These are phyloP conservation scores for Scolecobasidium constrictum DNA, from an alignment of 2,329 filamentous ascomycete genomes.

Conservation along the genomic window DNA sequence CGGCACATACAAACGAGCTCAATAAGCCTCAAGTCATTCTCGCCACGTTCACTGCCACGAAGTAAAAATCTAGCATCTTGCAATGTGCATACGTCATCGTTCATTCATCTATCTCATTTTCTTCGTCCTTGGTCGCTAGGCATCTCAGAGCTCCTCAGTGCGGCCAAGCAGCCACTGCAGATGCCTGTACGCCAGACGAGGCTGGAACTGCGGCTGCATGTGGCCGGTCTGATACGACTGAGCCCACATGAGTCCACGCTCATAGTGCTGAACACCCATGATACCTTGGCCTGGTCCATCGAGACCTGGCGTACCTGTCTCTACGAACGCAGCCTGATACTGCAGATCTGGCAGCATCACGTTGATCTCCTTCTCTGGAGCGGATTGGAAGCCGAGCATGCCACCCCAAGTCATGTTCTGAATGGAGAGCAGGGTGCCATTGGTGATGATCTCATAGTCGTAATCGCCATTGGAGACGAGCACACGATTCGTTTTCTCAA, in stretches of 20 bases:
- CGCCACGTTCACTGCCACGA: too few species aligned
- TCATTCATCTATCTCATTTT: too few species aligned
- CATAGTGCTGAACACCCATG: conserved; percentile 9
- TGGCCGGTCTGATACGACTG: conserved; percentile 5
- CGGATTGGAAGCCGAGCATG: conserved; percentile 11
- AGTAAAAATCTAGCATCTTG: too few species aligned
- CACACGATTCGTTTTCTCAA: conserved; percentile 12
- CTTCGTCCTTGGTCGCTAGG: too few species aligned
- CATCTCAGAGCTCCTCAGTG: conserved; percentile 6
- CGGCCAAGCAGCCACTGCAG: conserved; percentile 8
- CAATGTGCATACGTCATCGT: too few species aligned
- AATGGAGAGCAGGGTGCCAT: conserved; percentile 10
- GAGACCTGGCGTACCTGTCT: conserved; percentile 7
- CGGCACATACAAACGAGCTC: too few species aligned
- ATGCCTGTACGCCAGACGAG: conserved; percentile 3
- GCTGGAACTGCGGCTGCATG: conserved; percentile 9
- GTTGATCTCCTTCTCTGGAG: conserved; percentile 10
- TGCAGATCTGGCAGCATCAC: conserved; percentile 13
- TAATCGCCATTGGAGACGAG: conserved; percentile 12
- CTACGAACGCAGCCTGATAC: conserved; percentile 11
- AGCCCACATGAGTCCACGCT: conserved; percentile 8
- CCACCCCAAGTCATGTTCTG: conserved; percentile 16
- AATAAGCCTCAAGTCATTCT: too few species aligned
- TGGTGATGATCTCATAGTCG: conserved; percentile 11
- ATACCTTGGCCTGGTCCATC: conserved; percentile 9